Base-by-base conservation (phyloP, 2,329 filamentous ascomycete genomes). In the Nemania sp. region DNA sequence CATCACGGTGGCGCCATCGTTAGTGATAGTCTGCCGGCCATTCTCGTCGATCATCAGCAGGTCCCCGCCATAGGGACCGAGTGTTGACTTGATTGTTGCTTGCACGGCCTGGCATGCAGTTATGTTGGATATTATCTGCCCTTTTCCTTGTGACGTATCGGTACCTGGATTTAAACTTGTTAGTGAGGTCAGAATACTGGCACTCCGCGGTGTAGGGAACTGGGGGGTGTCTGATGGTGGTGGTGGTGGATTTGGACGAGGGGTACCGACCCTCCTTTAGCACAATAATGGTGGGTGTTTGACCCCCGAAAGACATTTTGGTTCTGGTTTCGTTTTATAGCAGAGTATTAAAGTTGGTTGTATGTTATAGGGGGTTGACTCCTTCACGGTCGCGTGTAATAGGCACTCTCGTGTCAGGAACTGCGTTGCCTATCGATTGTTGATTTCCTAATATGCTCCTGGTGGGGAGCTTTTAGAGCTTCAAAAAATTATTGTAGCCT, bases 1-100 rank as follows among this genome's bases (percentile, higher is more conserved):
- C 96, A 99, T 99, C 70, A 98, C 96, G 58, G 96, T 99, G 56
- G 96, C 96, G 79, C 96, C 96, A 84, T 99, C 96, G 83, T 99
- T 99, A 76, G 96, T 99, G 80, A 99, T 98, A 63, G 96, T 99
- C 84, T 98, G 94, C 81, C 85, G 91, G 81, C 96, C 96, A 86
- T 98, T 98, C 81, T 90, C 91, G 82, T 98, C 96, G 64, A 98
- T 95, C 83, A 99, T 91, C 80, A 99, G 87, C 80, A 98, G 84
- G 83, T 99, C 96, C 78, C 96, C 96, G 79, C 96, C 96, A 83
- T 98, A 99, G 38, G 96, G 96, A 47, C 96, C 96, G 41, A 99
- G 87, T 22, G 96, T 99, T 77, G 92, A 93, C 85, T 97, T 97
- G 84, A 99, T 95, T 68, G 95, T 98, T 58, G 91, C 88, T 84